Base-by-base conservation (phyloP, 495 filamentous ascomycete species). In the Penicillium nucicola region DNA sequence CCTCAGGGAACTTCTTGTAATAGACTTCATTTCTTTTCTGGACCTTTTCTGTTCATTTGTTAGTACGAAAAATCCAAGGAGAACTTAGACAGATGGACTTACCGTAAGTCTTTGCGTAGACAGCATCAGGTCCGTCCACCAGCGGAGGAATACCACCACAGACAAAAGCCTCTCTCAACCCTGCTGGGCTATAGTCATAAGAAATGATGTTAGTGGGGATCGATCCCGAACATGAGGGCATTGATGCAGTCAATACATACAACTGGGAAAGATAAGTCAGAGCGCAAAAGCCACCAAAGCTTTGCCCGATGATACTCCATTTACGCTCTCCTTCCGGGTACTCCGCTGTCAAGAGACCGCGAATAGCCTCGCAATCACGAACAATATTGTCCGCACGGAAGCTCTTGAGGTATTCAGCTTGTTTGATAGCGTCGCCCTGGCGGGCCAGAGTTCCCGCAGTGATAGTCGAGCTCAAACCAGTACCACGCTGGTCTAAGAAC, bases 381-480 rank as follows among this genome's bases (percentile, higher is more conserved):
- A 97, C 91, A 40, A 89, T 92, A 53, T 76, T 92, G 68, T 96
- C 92, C 12, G 92, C 92, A 20, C 93, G 83, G 70, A 96, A 96
- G 32, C 83, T 72, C 71, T 89, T 92, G 38, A 97, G 74, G 55
- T 95, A 95, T 44, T 84, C 77, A 23, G 86, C 89, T 66, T 97
- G 91, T 28, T 74, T 69, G 39, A 73, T 63, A 7, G 81, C 77
- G 56, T 80, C 76, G 4, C 88, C 88, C 52, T 85, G 74, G 10
- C 77, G 69, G 28, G 80, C 79, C 2, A 96, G 74, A 0, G 84
- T 87, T 17, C 75, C 75, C 8, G 87, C 83, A 9, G 88, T 84
- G 38, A 97, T 74, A 0, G 91, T 85, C 2, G 79, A 86, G 65
- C 88, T 92, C 32, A 95, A 68, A 3, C 92, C 92, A 18, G 90